Conservation (phyloP, 345 rosid species). For the Citrus reticulata region DNA sequence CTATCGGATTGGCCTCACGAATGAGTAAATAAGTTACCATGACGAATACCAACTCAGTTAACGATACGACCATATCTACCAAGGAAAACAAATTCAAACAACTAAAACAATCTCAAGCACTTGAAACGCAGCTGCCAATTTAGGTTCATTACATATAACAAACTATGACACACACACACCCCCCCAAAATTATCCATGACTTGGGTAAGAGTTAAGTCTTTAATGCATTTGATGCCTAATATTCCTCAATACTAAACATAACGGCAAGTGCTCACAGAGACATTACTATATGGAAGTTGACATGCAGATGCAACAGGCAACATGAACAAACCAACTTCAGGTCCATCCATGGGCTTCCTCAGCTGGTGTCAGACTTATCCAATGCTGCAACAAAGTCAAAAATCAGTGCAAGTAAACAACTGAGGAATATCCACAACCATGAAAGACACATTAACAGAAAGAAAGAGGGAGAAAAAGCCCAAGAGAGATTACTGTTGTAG, state of each 20-base stretch:
- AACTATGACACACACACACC: background rate
- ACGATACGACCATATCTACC: background rate
- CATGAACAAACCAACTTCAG: background rate
- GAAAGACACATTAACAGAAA: background rate
- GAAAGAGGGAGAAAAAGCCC: conserved; percentile 7
- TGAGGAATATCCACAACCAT: background rate
- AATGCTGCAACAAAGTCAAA: conserved; percentile 45
- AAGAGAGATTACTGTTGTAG: conserved; percentile 66
- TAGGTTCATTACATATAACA: background rate
- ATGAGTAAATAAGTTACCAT: background rate
- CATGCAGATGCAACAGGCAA: background rate
- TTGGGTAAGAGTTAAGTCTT: background rate
- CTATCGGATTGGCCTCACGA: no score
- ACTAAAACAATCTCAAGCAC: background rate
- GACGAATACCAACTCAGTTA: no score
- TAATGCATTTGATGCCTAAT: background rate
- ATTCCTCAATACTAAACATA: background rate
- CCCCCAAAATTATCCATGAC: background rate
- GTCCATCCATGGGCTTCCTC: conserved; percentile 11
- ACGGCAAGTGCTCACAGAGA: background rate
- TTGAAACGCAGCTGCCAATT: background rate
- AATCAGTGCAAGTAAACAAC: background rate
- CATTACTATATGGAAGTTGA: background rate
- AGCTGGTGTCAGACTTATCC: conserved; percentile 64
- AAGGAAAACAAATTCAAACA: background rate